Evolutionary conservation across 805 yeast genomes (phyloP).

Genomic region (Danielozyma ontarioensis): DNA sequence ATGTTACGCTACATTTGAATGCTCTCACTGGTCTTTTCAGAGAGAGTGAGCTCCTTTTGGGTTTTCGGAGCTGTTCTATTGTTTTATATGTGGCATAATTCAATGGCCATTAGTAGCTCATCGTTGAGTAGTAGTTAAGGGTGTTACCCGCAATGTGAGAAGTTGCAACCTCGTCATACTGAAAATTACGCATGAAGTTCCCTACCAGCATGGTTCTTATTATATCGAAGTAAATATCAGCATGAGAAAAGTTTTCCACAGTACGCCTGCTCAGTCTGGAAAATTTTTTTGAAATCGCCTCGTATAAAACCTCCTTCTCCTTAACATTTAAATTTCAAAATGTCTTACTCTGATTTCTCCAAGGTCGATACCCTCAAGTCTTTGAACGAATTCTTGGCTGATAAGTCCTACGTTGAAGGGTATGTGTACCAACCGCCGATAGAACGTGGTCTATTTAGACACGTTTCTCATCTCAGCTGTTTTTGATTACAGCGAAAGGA

Average conservation of each 20-base stretch:
- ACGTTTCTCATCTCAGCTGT: neutral
- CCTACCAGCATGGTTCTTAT: no score
- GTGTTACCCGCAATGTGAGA: no score
- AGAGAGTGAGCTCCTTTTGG: no score
- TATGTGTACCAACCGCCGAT: conserved; percentile 62
- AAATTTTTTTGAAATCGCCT: neutral
- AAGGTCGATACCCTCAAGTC: conserved; percentile 57
- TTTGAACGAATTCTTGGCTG: conserved; percentile 82
- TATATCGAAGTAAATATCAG: neutral
- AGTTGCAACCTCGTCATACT: no score
- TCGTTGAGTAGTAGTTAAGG: no score
- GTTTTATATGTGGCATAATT: no score
- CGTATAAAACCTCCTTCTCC: neutral
- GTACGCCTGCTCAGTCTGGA: neutral
- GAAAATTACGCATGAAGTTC: no score
- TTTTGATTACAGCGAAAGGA: conserved; percentile 1
- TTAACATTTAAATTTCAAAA: conserved; percentile 19
- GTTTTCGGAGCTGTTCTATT: no score
- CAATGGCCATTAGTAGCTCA: no score
- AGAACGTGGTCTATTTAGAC: neutral
- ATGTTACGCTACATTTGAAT: conserved; percentile 77
- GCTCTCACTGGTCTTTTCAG: conserved; percentile 60
- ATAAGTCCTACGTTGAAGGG: conserved; percentile 95
- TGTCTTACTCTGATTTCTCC: conserved; percentile 81
- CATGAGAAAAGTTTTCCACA: neutral